Conservation (phyloP, 2,329 filamentous ascomycete genomes). For the Apiospora saccharicola region DNA sequence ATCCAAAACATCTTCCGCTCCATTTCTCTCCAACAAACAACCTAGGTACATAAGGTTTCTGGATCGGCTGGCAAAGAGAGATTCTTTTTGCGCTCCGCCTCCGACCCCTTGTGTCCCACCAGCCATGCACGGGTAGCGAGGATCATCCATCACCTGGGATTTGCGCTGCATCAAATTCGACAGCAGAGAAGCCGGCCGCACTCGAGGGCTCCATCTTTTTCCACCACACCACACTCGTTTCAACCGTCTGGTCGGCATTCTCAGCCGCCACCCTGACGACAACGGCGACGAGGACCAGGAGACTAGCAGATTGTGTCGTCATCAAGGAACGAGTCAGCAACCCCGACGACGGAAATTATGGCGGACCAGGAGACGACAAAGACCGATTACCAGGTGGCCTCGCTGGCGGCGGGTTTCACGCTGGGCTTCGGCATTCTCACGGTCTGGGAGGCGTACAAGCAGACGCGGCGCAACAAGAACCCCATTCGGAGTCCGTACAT, state of each 20-base stretch:
- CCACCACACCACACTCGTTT: not conserved
- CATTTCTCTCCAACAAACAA: not conserved
- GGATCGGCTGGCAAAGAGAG: not conserved
- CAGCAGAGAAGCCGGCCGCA: not conserved
- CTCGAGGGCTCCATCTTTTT: not conserved
- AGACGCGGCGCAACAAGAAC: conserved; percentile 17
- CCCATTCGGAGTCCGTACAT: conserved; percentile 23
- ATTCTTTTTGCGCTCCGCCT: not conserved
- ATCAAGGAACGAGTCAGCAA: not conserved
- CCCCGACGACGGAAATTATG: not conserved
- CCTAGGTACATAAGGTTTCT: not conserved
- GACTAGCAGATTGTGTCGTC: not conserved
- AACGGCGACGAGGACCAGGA: not conserved
- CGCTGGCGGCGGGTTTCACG: conserved; percentile 21
- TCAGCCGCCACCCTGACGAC: not conserved
- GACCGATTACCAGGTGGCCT: conserved; percentile 29
- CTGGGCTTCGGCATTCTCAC: conserved; percentile 24
- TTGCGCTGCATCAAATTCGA: not conserved
- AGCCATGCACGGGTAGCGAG: not conserved
- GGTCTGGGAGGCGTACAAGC: conserved; percentile 20
- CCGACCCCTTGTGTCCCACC: not conserved
- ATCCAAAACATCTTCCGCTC: not conserved
- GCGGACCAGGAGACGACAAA: not conserved
- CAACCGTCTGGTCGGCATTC: too few relatives aligned
- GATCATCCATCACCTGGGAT: not conserved